phyloP scores from a whole-genome alignment of 1,284 basidiomycete species.

The Stereum hirsutum region DNA sequence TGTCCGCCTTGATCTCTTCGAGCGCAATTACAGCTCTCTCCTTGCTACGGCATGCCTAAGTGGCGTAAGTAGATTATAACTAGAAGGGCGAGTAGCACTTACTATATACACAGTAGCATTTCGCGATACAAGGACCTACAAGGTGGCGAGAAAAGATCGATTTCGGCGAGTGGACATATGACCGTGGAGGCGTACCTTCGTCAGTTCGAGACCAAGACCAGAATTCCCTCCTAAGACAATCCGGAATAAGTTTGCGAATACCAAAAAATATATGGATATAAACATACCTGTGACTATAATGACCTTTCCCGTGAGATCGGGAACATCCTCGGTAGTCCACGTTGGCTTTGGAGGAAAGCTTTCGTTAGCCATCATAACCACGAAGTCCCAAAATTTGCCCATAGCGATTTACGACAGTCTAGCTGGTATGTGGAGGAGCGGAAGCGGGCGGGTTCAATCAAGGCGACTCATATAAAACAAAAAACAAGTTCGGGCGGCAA shows the following conservation, averaged over 20 bases:
- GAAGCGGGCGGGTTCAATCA: too few species aligned
- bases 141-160: background rate
- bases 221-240: conserved; percentile 1
- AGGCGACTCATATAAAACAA: too few species aligned
- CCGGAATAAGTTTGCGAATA: background rate
- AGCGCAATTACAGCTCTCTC: background rate
- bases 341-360: conserved; percentile 23
- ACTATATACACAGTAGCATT: conserved; percentile 1
- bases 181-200: conserved; percentile 1
- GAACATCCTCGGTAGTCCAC: conserved; percentile 37
- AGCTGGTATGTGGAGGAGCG: too few species aligned
- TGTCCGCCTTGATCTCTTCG: background rate
- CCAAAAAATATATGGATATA: background rate
- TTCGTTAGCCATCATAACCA: background rate
- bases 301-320: conserved; percentile 39
- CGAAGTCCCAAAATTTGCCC: background rate
- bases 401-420: too few species aligned
- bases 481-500: too few species aligned
- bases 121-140: conserved; percentile 1
- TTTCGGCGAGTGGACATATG: too few species aligned
- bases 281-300: conserved; percentile 29
- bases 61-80: background rate
- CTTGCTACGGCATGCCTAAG: background rate
- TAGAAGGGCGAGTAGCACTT: too few species aligned
- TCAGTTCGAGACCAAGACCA: conserved; percentile 1